These are phyloP conservation scores for Aspergillus ochraceus DNA, from an alignment of 2,329 filamentous ascomycete genomes.

Conservation along the genomic window DNA sequence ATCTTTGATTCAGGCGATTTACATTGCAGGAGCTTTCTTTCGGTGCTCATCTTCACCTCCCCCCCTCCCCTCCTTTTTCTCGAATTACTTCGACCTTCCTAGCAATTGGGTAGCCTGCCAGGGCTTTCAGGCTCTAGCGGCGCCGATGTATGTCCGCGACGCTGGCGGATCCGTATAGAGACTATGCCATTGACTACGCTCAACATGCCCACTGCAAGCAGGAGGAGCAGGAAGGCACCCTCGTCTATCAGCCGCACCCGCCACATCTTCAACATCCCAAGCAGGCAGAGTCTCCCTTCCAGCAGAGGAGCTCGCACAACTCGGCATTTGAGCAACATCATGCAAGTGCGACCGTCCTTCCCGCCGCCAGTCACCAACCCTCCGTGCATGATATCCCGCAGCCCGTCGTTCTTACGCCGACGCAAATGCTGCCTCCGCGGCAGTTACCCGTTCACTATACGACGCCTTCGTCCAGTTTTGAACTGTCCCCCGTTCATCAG, in stretches of 20 bases:
- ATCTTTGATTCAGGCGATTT: not conserved
- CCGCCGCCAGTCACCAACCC: constrained; percentile 30
- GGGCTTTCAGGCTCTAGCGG: constrained; percentile 72
- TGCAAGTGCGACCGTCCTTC: constrained; percentile 40
- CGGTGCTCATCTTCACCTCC: not conserved
- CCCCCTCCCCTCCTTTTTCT: constrained; percentile 5
- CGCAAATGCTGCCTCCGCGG: constrained; percentile 33
- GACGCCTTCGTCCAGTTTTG: constrained; percentile 28
- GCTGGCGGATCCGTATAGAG: constrained; percentile 74
- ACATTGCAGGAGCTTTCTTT: not conserved
- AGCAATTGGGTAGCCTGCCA: constrained; percentile 53
- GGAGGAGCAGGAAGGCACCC: constrained; percentile 64
- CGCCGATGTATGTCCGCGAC: constrained; percentile 70
- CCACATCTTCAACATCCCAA: constrained; percentile 39
- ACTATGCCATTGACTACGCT: constrained; percentile 75
- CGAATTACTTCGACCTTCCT: constrained; percentile 1
- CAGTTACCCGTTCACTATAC: constrained; percentile 38
- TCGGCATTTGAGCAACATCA: constrained; percentile 38
- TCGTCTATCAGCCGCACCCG: constrained; percentile 59
- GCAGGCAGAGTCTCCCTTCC: constrained; percentile 33
- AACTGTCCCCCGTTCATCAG: constrained; percentile 25
- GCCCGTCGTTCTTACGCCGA: constrained; percentile 30
- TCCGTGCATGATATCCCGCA: constrained; percentile 34
- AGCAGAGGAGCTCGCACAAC: constrained; percentile 32
- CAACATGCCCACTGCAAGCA: constrained; percentile 66